Conservation (phyloP, 2,329 filamentous ascomycete genomes). For the Sporothrix pseudoabietina region DNA sequence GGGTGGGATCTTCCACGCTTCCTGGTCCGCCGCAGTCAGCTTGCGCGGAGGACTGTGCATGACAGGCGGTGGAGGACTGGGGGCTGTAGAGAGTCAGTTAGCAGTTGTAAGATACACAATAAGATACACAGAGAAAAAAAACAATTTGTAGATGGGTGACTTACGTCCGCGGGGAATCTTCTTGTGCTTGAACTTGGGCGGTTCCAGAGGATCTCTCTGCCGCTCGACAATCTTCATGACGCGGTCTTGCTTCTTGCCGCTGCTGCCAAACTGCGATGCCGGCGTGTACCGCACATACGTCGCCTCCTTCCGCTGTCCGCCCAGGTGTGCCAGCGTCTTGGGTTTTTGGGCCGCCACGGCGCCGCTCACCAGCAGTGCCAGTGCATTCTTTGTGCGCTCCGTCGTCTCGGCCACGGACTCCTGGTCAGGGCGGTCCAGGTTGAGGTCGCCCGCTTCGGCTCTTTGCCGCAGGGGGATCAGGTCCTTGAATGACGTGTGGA, state of each 20-base stretch:
- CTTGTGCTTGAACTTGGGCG: slow-evolving; percentile 98
- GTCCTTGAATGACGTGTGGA: slow-evolving; percentile 96
- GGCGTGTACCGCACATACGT: slow-evolving; percentile 96
- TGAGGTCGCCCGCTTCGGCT: slow-evolving; percentile 89
- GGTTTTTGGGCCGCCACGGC: slow-evolving; percentile 92
- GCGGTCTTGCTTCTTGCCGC: slow-evolving; percentile 84
- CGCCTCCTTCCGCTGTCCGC: slow-evolving; percentile 73
- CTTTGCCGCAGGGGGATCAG: slow-evolving; percentile 91
- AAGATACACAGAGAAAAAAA: not conserved
- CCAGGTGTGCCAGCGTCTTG: slow-evolving; percentile 78
- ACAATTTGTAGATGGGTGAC: not conserved
- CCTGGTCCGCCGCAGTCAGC: slow-evolving; percentile 93
- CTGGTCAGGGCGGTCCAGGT: slow-evolving; percentile 78
- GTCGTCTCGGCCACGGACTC: slow-evolving; percentile 83
- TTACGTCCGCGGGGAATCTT: slow-evolving; percentile 73
- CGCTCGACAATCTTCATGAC: slow-evolving; percentile 98
- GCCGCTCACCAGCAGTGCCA: slow-evolving; percentile 78
- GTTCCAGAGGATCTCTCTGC: slow-evolving; percentile 93
- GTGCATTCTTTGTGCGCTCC: slow-evolving; percentile 83
- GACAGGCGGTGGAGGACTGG: slow-evolving; percentile 87
- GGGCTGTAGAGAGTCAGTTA: slow-evolving; percentile 47
- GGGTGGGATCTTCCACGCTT: slow-evolving; percentile 79
- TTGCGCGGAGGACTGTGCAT: slow-evolving; percentile 95
- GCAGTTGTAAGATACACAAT: too few relatives aligned
- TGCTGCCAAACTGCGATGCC: slow-evolving; percentile 91